Percentiles rank a stretch among this genome's conserved stretches.
phyloP scores from a whole-genome alignment of 78 protist genomes.

The Chrysochromulina parva region DNA sequence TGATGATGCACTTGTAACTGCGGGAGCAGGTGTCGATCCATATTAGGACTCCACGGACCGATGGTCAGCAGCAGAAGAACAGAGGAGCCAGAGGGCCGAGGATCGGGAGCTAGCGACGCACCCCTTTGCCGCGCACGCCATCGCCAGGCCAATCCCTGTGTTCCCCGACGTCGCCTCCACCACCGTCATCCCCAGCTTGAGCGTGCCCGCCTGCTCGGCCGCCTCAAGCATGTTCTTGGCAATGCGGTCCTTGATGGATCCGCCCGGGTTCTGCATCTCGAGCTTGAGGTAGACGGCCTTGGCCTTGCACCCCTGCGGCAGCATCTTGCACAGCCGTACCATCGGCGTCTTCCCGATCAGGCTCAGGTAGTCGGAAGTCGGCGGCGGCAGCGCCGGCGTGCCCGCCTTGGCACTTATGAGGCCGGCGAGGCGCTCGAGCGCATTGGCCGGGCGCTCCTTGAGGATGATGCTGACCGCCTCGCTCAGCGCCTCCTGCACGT shows the following conservation, averaged over 20 bases:
- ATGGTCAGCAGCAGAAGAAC: no score
- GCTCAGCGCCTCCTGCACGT: no score
- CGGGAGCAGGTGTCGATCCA: no score
- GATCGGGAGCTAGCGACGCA: no score
- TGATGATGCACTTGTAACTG: constrained; percentile 3
- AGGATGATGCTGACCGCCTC: no score
- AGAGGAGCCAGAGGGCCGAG: no score
- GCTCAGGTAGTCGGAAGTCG: neutral
- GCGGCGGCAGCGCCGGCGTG: no score
- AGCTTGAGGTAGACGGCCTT: neutral
- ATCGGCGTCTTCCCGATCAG: neutral
- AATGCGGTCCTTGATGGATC: neutral
- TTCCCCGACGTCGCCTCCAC: constrained; percentile 55
- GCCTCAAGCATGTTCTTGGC: neutral
- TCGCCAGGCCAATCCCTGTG: constrained; percentile 46
- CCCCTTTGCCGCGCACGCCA: constrained; percentile 33
- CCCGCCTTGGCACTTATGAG: no score
- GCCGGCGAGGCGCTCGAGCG: no score
- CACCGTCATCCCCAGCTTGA: constrained; percentile 67
- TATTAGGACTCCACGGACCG: no score
- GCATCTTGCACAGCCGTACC: neutral
- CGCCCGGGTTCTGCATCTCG: constrained; percentile 19
- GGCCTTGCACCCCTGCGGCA: neutral
- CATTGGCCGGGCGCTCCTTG: no score
- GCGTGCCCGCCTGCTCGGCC: constrained; percentile 70